phyloP scores from a whole-genome alignment of 2,329 filamentous ascomycete genomes.

The Colletotrichum nymphaeae region DNA sequence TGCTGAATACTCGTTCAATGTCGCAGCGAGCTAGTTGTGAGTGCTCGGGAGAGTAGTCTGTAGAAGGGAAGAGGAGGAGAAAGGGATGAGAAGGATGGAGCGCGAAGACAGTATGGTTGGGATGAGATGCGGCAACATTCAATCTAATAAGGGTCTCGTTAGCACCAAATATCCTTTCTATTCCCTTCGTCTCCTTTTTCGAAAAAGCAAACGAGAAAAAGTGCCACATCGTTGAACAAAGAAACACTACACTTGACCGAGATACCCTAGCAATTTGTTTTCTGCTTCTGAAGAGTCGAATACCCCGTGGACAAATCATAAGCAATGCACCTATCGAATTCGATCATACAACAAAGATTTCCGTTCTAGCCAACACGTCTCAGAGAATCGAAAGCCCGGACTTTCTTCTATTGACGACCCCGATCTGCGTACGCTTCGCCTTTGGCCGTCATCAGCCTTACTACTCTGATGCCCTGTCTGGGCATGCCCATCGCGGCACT shows the following conservation, averaged over 20 bases:
- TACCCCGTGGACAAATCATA: not conserved
- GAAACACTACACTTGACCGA: not conserved
- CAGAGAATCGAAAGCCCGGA: not conserved
- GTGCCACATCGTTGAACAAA: not conserved
- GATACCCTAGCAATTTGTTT: not conserved
- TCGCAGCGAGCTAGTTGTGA: not conserved
- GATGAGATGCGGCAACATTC: not conserved
- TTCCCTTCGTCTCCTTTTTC: not conserved
- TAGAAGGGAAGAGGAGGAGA: not conserved
- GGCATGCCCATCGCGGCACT: slow-evolving; percentile 1
- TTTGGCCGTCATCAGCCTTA: not conserved
- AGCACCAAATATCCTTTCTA: not conserved
- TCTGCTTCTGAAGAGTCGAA: not conserved
- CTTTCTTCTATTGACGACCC: not conserved
- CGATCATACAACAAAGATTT: not conserved
- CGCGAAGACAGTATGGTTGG: not conserved
- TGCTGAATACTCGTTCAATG: not conserved
- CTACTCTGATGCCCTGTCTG: not conserved
- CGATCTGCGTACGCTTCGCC: not conserved
- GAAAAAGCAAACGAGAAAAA: slow-evolving; percentile 14
- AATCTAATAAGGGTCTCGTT: slow-evolving; percentile 6
- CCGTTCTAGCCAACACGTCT: not conserved
- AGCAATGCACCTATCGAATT: not conserved
- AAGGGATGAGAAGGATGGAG: not conserved
- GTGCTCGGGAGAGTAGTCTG: not conserved